Evolutionary conservation across 306 rosid genomes (phyloP).

Genomic region (Rosa lucieae): DNA sequence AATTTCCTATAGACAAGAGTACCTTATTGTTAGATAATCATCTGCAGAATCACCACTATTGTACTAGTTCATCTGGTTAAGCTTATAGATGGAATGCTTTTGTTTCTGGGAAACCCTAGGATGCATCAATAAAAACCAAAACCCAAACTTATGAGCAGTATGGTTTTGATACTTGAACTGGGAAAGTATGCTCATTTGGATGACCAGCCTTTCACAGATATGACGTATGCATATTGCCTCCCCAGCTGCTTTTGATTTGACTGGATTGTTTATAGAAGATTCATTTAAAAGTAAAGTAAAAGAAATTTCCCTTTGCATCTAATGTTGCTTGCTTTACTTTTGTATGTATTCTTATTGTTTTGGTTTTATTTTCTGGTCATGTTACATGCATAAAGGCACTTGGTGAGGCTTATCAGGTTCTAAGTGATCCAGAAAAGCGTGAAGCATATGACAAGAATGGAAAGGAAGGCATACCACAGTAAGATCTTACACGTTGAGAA

Average conservation of each 20-base stretch:
- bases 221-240: constrained; percentile 7
- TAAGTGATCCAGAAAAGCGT: constrained; percentile 92
- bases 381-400: constrained; percentile 52
- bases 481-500: constrained; percentile 44
- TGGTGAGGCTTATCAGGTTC: constrained; percentile 98
- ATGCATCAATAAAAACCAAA: constrained; percentile 3
- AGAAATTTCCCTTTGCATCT: neutral
- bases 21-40: neutral
- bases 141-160: neutral
- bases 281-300: neutral
- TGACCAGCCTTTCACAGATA: neutral
- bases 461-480: constrained; percentile 73
- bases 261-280: neutral
- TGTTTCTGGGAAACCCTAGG: neutral
- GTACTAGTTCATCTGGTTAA: neutral
- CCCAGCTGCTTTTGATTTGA: neutral
- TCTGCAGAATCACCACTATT: neutral
- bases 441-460: constrained; percentile 84
- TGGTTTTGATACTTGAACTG: neutral
- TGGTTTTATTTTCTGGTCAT: constrained; percentile 22
- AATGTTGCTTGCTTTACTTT: neutral
- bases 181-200: neutral
- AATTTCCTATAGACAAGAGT: neutral
- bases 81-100: neutral
- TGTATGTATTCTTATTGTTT: constrained; percentile 1